Evolutionary conservation across 208 protist species (phyloP), one percentile per base, ranked within the genome.

Genomic region (Strigomonas culicis): DNA sequence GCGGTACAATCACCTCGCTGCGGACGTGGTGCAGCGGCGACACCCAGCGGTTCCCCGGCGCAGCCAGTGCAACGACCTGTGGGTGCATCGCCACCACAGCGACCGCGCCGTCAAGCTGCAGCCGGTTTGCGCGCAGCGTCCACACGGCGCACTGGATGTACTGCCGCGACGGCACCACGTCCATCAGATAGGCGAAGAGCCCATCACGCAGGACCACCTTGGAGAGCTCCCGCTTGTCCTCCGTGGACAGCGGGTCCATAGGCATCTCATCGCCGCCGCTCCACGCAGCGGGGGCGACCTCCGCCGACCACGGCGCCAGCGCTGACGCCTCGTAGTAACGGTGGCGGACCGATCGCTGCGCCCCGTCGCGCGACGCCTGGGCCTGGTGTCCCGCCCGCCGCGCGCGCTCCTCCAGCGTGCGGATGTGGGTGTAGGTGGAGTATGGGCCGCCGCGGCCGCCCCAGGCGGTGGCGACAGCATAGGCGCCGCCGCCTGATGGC

Each of bases 191-290:
- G 7, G 69, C 68, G 22, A 68, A 84, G 22, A 83, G 62, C n/a
- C 73, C 77, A 49, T 83, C 77, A 32, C 77, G 77, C 46, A 79
- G 41, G 0, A 83, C 59, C 31, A 83, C 67, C 65, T 83, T 83
- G 25, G 77, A 83, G 22, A 83, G 51, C 73, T 83, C 77, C 0
- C 77, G 77, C 59, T 61, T 72, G 53, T 84, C 78, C 59, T 80
- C 53, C n/a, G 78, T 84, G 17, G 73, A 75, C 8, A 83, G 63
- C n/a, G 68, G 65, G 6, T 66, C 59, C 1, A 24, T 0, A 19
- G 8, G 28, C 1, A 27, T 11, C 32, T 34, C 32, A 2, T 15
- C 39, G 39, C 32, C 10, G 10, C 32, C 6, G 32, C 32, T 3
- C 32, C 32, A 10, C 10, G 32, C 6, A 39, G 32, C 32, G 32